Evolutionary conservation across 2,329 filamentous ascomycete species (phyloP).

Genomic region (Paecilomyces dactylethromorphus): DNA sequence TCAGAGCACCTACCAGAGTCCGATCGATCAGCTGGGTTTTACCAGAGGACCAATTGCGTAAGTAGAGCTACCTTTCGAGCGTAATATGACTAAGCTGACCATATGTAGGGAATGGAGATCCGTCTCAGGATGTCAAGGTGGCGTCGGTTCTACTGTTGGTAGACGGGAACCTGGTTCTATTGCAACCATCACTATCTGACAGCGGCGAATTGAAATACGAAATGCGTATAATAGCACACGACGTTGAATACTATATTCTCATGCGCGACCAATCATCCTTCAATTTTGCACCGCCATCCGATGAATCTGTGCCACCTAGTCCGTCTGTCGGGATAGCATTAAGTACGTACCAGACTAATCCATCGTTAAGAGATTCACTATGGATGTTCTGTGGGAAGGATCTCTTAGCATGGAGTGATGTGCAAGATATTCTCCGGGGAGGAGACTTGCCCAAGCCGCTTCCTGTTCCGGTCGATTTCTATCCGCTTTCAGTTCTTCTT

Average conservation of each 20-base stretch:
- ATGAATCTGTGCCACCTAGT: slow-evolving; percentile 43
- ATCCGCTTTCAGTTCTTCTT: slow-evolving; percentile 81
- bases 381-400: slow-evolving; percentile 91
- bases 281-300: slow-evolving; percentile 41
- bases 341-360: slow-evolving; percentile 38
- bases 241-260: slow-evolving; percentile 89
- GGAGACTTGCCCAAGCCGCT: slow-evolving; percentile 69
- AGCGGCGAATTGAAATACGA: slow-evolving; percentile 89
- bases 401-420: slow-evolving; percentile 81
- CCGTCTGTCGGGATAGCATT: slow-evolving; percentile 42
- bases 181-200: slow-evolving; percentile 79
- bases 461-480: slow-evolving; percentile 84
- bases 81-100: slow-evolving; percentile 7
- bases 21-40: slow-evolving; percentile 93
- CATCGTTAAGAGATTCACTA: slow-evolving; percentile 72
- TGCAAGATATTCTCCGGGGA: slow-evolving; percentile 73
- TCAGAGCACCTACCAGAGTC: slow-evolving; percentile 85
- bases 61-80: slow-evolving; percentile 18
- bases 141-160: slow-evolving; percentile 95
- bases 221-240: slow-evolving; percentile 93
- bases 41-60: slow-evolving; percentile 77
- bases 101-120: slow-evolving; percentile 67
- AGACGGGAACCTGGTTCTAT: slow-evolving; percentile 87
- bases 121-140: slow-evolving; percentile 87
- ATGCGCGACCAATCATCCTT: slow-evolving; percentile 72